Conservation (phyloP, 2,329 filamentous ascomycete species). For the Zarea fungicola region DNA sequence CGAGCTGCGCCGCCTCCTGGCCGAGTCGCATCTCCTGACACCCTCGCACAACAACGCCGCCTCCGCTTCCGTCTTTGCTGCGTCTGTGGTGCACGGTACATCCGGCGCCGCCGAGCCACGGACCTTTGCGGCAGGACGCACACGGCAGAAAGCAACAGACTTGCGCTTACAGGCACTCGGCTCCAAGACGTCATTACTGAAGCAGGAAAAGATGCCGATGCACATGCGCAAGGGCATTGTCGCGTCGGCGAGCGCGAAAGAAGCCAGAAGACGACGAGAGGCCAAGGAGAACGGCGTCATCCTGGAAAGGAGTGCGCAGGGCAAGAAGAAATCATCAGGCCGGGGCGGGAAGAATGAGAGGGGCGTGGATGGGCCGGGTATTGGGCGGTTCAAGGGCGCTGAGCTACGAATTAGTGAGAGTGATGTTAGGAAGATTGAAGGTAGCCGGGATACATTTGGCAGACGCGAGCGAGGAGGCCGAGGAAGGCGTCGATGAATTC, state of each 20-base stretch:
- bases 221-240: conserved; percentile 78
- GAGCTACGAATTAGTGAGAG: conserved; percentile 72
- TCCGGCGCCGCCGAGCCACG: conserved; percentile 33
- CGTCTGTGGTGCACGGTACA: conserved; percentile 35
- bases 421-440: conserved; percentile 69
- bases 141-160: conserved; percentile 76
- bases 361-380: conserved; percentile 68
- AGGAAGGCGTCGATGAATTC: not conserved
- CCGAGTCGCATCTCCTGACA: conserved; percentile 80
- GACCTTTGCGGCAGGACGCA: conserved; percentile 56
- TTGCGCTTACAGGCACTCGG: conserved; percentile 77
- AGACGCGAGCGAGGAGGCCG: not conserved
- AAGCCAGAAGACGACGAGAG: conserved; percentile 67
- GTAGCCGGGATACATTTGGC: conserved; percentile 38
- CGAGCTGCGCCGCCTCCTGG: conserved; percentile 81
- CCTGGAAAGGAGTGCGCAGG: conserved; percentile 54
- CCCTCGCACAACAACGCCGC: conserved; percentile 35
- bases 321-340: conserved; percentile 33
- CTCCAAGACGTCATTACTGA: conserved; percentile 67
- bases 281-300: conserved; percentile 89
- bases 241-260: conserved; percentile 58
- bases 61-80: conserved; percentile 42
- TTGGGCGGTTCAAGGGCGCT: conserved; percentile 76
- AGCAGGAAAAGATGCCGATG: conserved; percentile 86
- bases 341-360: conserved; percentile 44